Base-by-base conservation (phyloP, 2,329 filamentous ascomycete genomes). In the Drechmeria coniospora region DNA sequence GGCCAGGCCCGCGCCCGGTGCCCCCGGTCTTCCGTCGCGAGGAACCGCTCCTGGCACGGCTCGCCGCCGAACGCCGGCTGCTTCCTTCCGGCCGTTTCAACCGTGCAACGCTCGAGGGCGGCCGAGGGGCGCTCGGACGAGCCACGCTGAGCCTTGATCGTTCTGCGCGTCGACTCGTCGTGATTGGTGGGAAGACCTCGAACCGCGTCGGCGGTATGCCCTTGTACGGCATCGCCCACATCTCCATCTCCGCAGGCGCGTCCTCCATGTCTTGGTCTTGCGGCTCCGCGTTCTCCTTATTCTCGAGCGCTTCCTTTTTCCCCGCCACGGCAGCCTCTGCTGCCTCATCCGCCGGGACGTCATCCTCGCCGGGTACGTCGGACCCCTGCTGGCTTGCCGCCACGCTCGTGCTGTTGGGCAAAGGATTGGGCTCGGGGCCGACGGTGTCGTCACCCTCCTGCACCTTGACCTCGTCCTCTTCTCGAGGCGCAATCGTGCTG, bases 401-500 rank as follows among this genome's bases (percentile, higher is more conserved):
- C 11, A 35, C 34, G 15, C 31, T 23, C 5, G 36, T 36, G 5
- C 45, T 44, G 22, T 52, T 49, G 3, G 32, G 25, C 3, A 35
- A 31, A 9, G 40, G 29, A 16, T 42, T 38, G 3, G 30, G 34
- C 10, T 44, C 40, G 2, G 36, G 30, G 12, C 30, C 34, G 11
- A 34, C 30, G 8, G 31, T 34, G 10, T 36, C 43, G 3, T 38
- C 34, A 2, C 44, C 48, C 31, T 56, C 51, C n/a, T 51, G 40
- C 11, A 55, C 24, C 35, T 47, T 55, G 8, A 49, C 50, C 32
- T 69, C 68, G 6, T 78, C 73, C 14, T 83, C 84, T 35, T 92
- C 84, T 20, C 87, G 73, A 5, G 79, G 83, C 9, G 87, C 87
- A 29, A 95, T 81, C 2, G 87, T 79, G 37, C 82, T 86, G 31